Percentiles rank a stretch among this genome's conserved stretches.
phyloP scores from a whole-genome alignment of 2,329 filamentous ascomycete genomes.

The Phyllosticta citrichinensis region DNA sequence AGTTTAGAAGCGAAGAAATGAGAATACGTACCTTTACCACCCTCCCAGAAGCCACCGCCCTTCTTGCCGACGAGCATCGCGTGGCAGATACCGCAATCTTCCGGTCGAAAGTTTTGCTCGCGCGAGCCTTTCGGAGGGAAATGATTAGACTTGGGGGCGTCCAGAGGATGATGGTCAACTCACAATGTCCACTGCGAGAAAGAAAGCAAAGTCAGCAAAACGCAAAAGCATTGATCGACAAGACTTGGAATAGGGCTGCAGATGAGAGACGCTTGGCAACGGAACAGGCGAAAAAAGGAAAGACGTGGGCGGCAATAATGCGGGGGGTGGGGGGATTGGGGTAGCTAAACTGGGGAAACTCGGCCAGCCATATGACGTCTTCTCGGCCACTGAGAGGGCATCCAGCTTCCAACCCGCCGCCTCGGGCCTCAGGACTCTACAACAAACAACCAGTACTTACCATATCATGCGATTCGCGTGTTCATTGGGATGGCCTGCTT shows the following conservation, averaged over 20 bases:
- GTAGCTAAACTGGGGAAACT: not conserved
- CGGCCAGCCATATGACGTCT: not conserved
- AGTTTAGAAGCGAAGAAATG: not conserved
- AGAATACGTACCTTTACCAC: slow-evolving; percentile 47
- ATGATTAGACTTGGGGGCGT: not conserved
- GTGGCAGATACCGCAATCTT: slow-evolving; percentile 66
- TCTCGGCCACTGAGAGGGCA: not conserved
- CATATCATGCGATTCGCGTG: slow-evolving; percentile 80
- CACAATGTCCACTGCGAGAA: slow-evolving; percentile 16
- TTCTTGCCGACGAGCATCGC: slow-evolving; percentile 58
- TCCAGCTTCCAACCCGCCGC: not conserved
- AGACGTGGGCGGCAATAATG: not conserved
- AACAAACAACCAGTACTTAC: slow-evolving; percentile 22
- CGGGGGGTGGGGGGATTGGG: not conserved
- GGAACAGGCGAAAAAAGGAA: not conserved
- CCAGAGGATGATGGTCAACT: not conserved
- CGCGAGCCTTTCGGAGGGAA: slow-evolving; percentile 43
- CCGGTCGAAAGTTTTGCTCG: slow-evolving; percentile 69
- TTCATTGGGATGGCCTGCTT: slow-evolving; percentile 63
- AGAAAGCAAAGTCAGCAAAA: slow-evolving; percentile 4
- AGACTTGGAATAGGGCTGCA: slow-evolving; percentile 8
- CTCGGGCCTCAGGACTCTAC: not conserved
- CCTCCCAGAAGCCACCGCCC: slow-evolving; percentile 71
- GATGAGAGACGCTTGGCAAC: not conserved
- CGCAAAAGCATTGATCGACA: slow-evolving; percentile 1